These are phyloP conservation scores for Aotearoamyces nothofagi DNA, from an alignment of 2,329 filamentous ascomycete genomes.

Conservation along the genomic window DNA sequence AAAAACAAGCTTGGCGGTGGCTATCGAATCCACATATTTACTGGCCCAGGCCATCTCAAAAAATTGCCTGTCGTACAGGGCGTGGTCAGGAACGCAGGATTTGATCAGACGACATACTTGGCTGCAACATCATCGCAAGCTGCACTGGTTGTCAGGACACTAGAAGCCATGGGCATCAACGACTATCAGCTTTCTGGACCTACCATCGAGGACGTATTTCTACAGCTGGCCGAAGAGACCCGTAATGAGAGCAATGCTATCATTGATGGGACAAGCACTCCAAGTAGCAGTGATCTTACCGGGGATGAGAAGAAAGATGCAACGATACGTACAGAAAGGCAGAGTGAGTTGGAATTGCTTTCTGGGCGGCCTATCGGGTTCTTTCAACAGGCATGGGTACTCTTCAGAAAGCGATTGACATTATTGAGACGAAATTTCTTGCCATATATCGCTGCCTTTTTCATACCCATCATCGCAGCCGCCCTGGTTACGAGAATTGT, in stretches of 20 bases:
- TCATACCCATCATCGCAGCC: conserved; percentile 67
- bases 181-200: conserved; percentile 81
- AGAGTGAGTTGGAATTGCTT: conserved; percentile 33
- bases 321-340: conserved; percentile 1
- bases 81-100: conserved; percentile 39
- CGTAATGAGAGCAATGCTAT: conserved; percentile 29
- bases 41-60: conserved; percentile 31
- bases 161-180: conserved; percentile 51
- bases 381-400: conserved; percentile 51
- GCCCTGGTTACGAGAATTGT: conserved; percentile 69
- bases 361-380: conserved; percentile 58
- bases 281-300: conserved; percentile 2
- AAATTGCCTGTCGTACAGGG: conserved; percentile 33
- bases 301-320: conserved; percentile 16
- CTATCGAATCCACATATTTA: conserved; percentile 65
- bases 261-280: conserved; percentile 5
- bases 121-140: conserved; percentile 56
- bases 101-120: conserved; percentile 61
- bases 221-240: conserved; percentile 72
- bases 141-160: conserved; percentile 50
- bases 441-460: conserved; percentile 57
- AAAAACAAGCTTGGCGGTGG: conserved; percentile 73
- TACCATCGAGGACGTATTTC: conserved; percentile 84
- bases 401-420: conserved; percentile 64
- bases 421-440: conserved; percentile 68